These are phyloP conservation scores for Cryptococcus sp. DNA, from an alignment of 1,284 basidiomycete genomes.

Conservation along the genomic window DNA sequence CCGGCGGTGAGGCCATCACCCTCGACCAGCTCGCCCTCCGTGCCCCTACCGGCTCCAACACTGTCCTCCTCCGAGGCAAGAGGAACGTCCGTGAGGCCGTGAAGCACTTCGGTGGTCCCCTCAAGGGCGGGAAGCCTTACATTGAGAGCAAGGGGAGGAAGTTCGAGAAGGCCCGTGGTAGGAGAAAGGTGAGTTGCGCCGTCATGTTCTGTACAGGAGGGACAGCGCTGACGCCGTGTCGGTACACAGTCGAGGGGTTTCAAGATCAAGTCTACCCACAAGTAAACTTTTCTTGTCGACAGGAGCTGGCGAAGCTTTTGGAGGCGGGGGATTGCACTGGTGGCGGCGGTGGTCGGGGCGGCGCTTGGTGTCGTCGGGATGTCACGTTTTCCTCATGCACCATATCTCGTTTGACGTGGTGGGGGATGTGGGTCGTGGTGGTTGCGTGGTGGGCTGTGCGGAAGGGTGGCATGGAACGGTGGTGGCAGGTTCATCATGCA, in stretches of 20 bases:
- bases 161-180: conserved; percentile 71
- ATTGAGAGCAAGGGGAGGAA: conserved; percentile 95
- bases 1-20: conserved; percentile 91
- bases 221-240: not conserved
- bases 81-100: conserved; percentile 89
- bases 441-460: too few relatives aligned
- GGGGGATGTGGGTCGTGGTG: too few relatives aligned
- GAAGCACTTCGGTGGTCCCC: conserved; percentile 80
- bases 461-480: too few relatives aligned
- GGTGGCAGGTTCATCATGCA: too few relatives aligned
- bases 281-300: conserved; percentile 32
- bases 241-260: conserved; percentile 43
- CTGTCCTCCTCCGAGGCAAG: conserved; percentile 74
- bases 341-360: conserved; percentile 9
- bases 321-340: not conserved
- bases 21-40: conserved; percentile 95
- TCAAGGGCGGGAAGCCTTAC: conserved; percentile 52
- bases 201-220: not conserved
- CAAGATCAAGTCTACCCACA: conserved; percentile 52
- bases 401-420: conserved; percentile 10
- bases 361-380: conserved; percentile 11
- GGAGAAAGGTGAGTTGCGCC: conserved; percentile 61
- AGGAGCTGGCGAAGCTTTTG: conserved; percentile 6
- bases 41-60: conserved; percentile 92
- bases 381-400: conserved; percentile 24